A percentile compares a stretch with the other conserved stretches of the same genome.
Evolutionary conservation across 2,329 filamentous ascomycete genomes (phyloP).

Genomic region (Ceratocystis huliohia): DNA sequence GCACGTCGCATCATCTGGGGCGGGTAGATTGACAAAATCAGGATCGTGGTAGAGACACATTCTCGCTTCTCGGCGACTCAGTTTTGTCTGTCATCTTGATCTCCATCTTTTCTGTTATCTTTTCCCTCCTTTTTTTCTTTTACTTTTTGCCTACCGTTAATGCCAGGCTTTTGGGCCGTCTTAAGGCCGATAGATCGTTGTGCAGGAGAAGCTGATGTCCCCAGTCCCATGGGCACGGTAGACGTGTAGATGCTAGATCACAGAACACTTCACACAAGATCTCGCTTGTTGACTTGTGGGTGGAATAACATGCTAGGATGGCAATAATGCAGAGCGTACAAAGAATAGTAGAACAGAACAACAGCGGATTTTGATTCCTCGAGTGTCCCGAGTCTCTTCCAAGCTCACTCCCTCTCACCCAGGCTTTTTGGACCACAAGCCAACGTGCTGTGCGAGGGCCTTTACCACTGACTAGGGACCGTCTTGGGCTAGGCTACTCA

Average conservation of each 20-base stretch:
- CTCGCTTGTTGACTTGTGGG: neutral
- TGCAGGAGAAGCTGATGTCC: neutral
- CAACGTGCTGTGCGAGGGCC: neutral
- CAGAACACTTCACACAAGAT: neutral
- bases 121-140: neutral
- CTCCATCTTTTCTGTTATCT: neutral
- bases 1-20: neutral
- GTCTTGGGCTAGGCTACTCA: neutral
- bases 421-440: neutral
- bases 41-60: slow-evolving; percentile 6
- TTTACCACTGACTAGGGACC: neutral
- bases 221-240: neutral
- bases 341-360: neutral
- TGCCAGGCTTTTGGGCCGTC: neutral
- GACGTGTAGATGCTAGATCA: neutral
- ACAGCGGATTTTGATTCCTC: neutral
- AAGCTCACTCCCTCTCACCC: neutral
- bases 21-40: neutral
- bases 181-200: neutral
- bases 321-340: neutral
- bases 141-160: neutral
- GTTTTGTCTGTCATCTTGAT: neutral
- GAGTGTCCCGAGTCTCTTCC: neutral
- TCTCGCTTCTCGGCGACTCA: slow-evolving; percentile 8
- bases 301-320: neutral